Evolutionary conservation across 441 rosid genomes (phyloP).

Genomic region (Populus trichocarpa): DNA sequence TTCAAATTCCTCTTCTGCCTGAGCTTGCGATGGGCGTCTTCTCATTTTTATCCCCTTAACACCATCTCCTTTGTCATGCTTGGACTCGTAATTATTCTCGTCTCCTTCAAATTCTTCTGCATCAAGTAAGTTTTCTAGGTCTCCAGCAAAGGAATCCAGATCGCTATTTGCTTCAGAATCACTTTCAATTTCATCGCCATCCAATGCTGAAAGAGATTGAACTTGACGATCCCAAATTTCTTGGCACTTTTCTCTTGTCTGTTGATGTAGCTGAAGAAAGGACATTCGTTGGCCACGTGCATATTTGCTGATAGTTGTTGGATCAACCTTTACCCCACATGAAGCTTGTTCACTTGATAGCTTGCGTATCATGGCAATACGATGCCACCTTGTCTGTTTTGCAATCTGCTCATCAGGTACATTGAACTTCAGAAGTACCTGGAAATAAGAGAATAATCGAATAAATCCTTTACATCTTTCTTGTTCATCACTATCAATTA

Average conservation of each 20-base stretch:
- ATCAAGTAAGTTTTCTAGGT: slow-evolving; percentile 95
- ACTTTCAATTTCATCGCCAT: slow-evolving; percentile 87
- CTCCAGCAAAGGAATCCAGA: slow-evolving; percentile 98
- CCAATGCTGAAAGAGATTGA: slow-evolving; percentile 77
- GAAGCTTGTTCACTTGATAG: slow-evolving; percentile 99
- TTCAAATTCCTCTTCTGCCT: slow-evolving; percentile 90
- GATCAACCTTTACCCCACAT: slow-evolving; percentile 95
- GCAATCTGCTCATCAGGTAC: slow-evolving; percentile 89
- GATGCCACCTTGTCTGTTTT: slow-evolving; percentile 98
- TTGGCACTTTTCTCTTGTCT: slow-evolving; percentile 98
- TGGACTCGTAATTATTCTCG: slow-evolving; percentile 56
- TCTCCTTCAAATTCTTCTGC: slow-evolving; percentile 95
- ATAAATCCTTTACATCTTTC: not conserved
- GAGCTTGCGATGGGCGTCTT: slow-evolving; percentile 72
- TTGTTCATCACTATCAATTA: not conserved
- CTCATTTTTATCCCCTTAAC: slow-evolving; percentile 96
- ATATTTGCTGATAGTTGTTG: slow-evolving; percentile 90
- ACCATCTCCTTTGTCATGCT: slow-evolving; percentile 73
- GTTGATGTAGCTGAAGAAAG: slow-evolving; percentile 97
- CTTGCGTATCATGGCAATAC: slow-evolving; percentile 98
- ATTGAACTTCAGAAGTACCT: slow-evolving; percentile 96
- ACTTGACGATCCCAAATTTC: slow-evolving; percentile 98
- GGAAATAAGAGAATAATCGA: slow-evolving; percentile 18
- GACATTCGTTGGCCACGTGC: slow-evolving; percentile 99
- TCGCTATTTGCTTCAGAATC: slow-evolving; percentile 97